Percentiles rank a stretch among this genome's conserved stretches.
phyloP scores from a whole-genome alignment of 768 basidiomycete genomes.

The Cubamyces sp. region DNA sequence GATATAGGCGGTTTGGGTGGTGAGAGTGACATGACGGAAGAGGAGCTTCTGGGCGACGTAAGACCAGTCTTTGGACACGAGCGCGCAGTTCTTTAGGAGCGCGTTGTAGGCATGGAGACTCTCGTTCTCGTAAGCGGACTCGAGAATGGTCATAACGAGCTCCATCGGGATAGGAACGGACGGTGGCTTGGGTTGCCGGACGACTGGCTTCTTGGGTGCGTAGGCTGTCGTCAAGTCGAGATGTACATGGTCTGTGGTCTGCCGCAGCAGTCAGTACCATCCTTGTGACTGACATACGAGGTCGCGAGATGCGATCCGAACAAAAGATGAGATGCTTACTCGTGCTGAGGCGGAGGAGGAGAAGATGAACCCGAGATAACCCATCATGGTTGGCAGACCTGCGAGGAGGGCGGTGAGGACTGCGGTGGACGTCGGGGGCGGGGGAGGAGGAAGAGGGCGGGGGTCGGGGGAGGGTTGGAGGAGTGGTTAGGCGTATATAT shows the following conservation, averaged over 20 bases:
- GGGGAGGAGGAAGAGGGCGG: constrained; percentile 12
- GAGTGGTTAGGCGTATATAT: constrained; percentile 12
- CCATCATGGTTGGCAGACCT: constrained; percentile 19
- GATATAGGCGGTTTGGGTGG: constrained; percentile 54
- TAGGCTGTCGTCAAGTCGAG: constrained; percentile 39
- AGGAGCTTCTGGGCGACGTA: constrained; percentile 64
- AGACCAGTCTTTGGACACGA: constrained; percentile 73
- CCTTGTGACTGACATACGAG: not conserved
- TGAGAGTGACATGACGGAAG: constrained; percentile 59
- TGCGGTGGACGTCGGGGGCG: constrained; percentile 12
- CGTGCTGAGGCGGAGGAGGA: constrained; percentile 1
- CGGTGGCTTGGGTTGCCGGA: constrained; percentile 23
- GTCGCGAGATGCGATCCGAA: too few relatives aligned
- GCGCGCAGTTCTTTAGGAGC: constrained; percentile 56
- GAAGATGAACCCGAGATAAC: constrained; percentile 24
- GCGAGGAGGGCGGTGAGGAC: not conserved
- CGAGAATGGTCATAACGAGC: constrained; percentile 64
- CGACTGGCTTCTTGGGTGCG: constrained; percentile 28
- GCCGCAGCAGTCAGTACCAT: not conserved
- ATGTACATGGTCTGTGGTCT: constrained; percentile 11
- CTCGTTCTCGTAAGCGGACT: constrained; percentile 51
- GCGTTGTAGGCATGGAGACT: constrained; percentile 40
- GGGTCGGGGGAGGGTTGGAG: constrained; percentile 8
- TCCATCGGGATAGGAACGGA: constrained; percentile 57
- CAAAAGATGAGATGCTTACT: constrained; percentile 3